Conservation (phyloP, 768 basidiomycete genomes). For the Cystobasidium onofrii region DNA sequence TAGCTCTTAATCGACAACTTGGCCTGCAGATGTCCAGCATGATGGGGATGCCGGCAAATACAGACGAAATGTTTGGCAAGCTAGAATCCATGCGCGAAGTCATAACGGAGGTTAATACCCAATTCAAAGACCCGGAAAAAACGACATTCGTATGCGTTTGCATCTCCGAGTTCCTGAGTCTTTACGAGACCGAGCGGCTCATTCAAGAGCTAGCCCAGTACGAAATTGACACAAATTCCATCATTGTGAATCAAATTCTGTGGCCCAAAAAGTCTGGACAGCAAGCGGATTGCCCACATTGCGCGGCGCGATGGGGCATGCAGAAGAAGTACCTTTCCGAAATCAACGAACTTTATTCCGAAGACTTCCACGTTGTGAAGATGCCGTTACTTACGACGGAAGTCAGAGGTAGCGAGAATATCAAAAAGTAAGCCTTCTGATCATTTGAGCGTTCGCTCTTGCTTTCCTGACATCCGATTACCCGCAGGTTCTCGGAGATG, state of each 20-base stretch:
- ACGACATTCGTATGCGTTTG: slow-evolving; percentile 86
- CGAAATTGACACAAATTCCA: slow-evolving; percentile 97
- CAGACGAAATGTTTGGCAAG: slow-evolving; percentile 93
- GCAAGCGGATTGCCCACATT: slow-evolving; percentile 84
- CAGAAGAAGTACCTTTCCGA: slow-evolving; percentile 92
- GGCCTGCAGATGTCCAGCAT: slow-evolving; percentile 72
- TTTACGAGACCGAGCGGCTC: slow-evolving; percentile 96
- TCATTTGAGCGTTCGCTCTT: too few relatives aligned
- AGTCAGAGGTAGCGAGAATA: slow-evolving; percentile 86
- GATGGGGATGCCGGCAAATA: slow-evolving; percentile 85
- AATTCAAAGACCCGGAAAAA: slow-evolving; percentile 99
- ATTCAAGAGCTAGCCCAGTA: slow-evolving; percentile 56
- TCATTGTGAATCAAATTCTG: slow-evolving; percentile 92
- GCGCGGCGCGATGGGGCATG: slow-evolving; percentile 88
- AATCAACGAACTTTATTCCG: slow-evolving; percentile 92
- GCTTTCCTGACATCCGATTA: too few relatives aligned
- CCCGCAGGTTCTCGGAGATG: slow-evolving; percentile 39
- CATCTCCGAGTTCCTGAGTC: slow-evolving; percentile 65
- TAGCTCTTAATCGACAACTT: not conserved
- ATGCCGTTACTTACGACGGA: slow-evolving; percentile 92
- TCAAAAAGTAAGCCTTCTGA: slow-evolving; percentile 53
- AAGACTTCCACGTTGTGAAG: slow-evolving; percentile 94
- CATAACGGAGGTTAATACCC: slow-evolving; percentile 96
- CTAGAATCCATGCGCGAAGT: slow-evolving; percentile 92
- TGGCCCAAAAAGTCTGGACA: slow-evolving; percentile 82